Base-by-base conservation (phyloP, 23 red algal genomes). In the Chondrus crispus region DNA sequence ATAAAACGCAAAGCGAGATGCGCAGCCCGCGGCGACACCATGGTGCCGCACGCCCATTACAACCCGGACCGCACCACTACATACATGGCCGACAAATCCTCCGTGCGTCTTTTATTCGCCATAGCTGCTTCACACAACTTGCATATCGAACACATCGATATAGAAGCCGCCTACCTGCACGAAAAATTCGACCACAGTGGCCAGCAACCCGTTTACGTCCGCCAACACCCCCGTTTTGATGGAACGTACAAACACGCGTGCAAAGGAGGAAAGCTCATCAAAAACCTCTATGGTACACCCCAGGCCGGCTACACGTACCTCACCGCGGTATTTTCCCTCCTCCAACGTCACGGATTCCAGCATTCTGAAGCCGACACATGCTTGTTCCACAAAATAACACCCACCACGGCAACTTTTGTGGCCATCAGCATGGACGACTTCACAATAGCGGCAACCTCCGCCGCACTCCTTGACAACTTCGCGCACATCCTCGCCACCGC, bases 81-180 rank as follows among this genome's bases (percentile, higher is more conserved):
- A 2, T 52, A 22, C 55, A 6, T 73, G 3, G 83, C 83, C 30
- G 37, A 69, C 11, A 69, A 73, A 39, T 55, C 41, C 10, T 45
- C 60, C 16, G 43, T 87, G 2, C 8, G 60, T 22, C 40, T 73
- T 12, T 5, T 87, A 3, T 19, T 80, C 30, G 39, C 12, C 14
- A 10, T 80, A 14, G 41, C 74, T 12, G 74, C 74, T 16, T 18
- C 11, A 46, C 33, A 80, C 44, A 32, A 32, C 33, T 49, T 80
- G 38, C 13, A 80, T 10, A 13, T 52, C 74, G 33, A 51, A 18
- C 74, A 80, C 55, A 44, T 87, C 38, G 83, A 87, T 52, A 57
- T 87, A 6, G 72, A 52, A 6, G 42, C 83, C 3, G 60, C 62
- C 14, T 87, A 72, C 24, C 45, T 52, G 2, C 6, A 87, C 35